Evolutionary conservation across 768 basidiomycete genomes (phyloP), one percentile per base, ranked within the genome.

Genomic region (Tricholoma bakamatsutake): DNA sequence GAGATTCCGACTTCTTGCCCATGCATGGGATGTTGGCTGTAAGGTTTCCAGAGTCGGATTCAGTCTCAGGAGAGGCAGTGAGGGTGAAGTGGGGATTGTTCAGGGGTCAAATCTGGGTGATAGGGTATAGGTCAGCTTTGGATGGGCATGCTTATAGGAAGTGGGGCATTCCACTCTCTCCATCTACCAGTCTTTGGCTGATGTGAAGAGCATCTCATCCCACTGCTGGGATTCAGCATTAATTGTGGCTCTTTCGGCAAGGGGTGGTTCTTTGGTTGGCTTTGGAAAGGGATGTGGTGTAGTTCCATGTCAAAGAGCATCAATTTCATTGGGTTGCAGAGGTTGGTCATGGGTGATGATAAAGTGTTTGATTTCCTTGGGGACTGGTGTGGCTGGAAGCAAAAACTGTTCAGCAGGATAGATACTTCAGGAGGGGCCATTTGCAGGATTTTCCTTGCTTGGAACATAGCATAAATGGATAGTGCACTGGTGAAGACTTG

Each of bases 11-110:
- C 33, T 34, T 34, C 33, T 39, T 39, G 37, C 37, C 37, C 37
- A 39, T n/a, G n/a, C 15, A 12, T 39, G 37, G 37, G 37, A 39
- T 15, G 3, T 51, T 43, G 0, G 78, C 55, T 1, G 73, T 67
- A 12, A 43, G 68, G 68, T 1, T 37, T 45, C 71, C 72, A 73
- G 0, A 61, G 46, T 0, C 51, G 50, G 0, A 72, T 63, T 0
- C 64, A 49, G 9, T 70, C 67, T 17, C 34, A 18, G 1, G 68
- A 68, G 0, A 56, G 42, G n/a, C 68, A 67, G 45, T 68, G 67
- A 0, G 67, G 72, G 6, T 62, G 57, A 0, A 67, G 60, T 0
- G 13, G 6, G 0, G 66, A 71, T 39, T 39, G 37, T 39, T 39
- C 37, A 10, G 37, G 37, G 37, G 37, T 39, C 8, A 39, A 15